phyloP scores from a whole-genome alignment of 31 red algal genomes.

The Asparagopsis taxiformis region DNA sequence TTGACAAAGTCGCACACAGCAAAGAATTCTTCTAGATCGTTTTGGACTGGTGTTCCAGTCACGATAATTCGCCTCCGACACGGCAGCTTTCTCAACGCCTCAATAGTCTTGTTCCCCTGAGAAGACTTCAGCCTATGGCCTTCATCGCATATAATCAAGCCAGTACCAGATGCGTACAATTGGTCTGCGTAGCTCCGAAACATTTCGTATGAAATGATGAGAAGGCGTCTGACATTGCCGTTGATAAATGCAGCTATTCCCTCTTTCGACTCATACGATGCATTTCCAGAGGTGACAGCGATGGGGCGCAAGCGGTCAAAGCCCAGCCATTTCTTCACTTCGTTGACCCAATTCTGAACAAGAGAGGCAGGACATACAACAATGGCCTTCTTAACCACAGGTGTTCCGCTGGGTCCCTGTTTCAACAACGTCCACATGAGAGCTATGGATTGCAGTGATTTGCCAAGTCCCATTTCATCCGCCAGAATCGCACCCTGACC shows the following conservation, averaged over 20 bases:
- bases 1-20: constrained; percentile 91
- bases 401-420: constrained; percentile 53
- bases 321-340: constrained; percentile 89
- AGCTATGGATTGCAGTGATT: constrained; percentile 82
- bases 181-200: constrained; percentile 78
- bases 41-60: constrained; percentile 95
- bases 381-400: constrained; percentile 67
- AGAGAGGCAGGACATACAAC: constrained; percentile 82
- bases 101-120: constrained; percentile 82
- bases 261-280: constrained; percentile 57
- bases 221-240: constrained; percentile 49
- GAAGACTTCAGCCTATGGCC: constrained; percentile 88
- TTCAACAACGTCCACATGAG: constrained; percentile 76
- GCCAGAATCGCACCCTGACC: constrained; percentile 82
- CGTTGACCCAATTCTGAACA: constrained; percentile 89
- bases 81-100: constrained; percentile 63
- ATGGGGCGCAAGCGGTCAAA: constrained; percentile 65
- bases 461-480: constrained; percentile 93
- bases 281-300: constrained; percentile 54
- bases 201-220: constrained; percentile 96
- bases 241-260: constrained; percentile 53
- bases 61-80: constrained; percentile 79
- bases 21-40: constrained; percentile 91
- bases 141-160: constrained; percentile 88
- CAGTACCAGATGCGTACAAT: constrained; percentile 57